Percentiles rank a stretch among this genome's conserved stretches.
These are phyloP conservation scores for Colletotrichum shisoi DNA, from an alignment of 2,329 filamentous ascomycete genomes.

Conservation along the genomic window DNA sequence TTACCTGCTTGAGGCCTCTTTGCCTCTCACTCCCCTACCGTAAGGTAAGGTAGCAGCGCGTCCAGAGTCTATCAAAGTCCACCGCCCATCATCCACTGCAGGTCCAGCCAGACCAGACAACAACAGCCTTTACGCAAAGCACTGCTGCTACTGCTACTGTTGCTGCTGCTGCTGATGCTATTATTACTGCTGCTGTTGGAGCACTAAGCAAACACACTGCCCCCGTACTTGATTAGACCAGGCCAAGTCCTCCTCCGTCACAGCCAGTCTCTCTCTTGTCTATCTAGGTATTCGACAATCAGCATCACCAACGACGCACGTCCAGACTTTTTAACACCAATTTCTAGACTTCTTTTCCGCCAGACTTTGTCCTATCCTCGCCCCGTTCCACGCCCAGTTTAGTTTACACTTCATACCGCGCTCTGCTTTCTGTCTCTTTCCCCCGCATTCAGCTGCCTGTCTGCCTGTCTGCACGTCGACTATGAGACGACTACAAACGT, in stretches of 20 bases:
- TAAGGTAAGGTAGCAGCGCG: too few species aligned
- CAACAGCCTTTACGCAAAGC: slow-evolving; percentile 23
- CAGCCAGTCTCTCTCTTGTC: background rate
- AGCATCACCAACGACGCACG: slow-evolving; percentile 25
- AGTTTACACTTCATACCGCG: background rate
- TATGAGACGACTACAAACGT: background rate
- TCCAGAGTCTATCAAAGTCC: slow-evolving; percentile 2
- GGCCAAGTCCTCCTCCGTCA: slow-evolving; percentile 20
- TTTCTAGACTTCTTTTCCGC: slow-evolving; percentile 25
- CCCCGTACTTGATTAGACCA: slow-evolving; percentile 30
- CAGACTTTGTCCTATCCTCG: slow-evolving; percentile 25
- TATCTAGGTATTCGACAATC: background rate
- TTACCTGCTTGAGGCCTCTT: background rate
- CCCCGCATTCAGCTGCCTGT: slow-evolving; percentile 19
- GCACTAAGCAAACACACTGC: slow-evolving; percentile 3
- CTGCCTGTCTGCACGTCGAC: too few species aligned
- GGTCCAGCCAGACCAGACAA: slow-evolving; percentile 6
- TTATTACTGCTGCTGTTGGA: background rate
- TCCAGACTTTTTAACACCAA: slow-evolving; percentile 29
- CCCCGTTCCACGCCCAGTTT: slow-evolving; percentile 7
- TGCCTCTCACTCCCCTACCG: background rate
- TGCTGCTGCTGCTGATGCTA: background rate
- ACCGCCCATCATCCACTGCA: background rate
- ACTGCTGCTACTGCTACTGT: background rate
- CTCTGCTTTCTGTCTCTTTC: background rate